Conservation (phyloP, 2,329 filamentous ascomycete genomes). For the Raffaelea deltoideospora region DNA sequence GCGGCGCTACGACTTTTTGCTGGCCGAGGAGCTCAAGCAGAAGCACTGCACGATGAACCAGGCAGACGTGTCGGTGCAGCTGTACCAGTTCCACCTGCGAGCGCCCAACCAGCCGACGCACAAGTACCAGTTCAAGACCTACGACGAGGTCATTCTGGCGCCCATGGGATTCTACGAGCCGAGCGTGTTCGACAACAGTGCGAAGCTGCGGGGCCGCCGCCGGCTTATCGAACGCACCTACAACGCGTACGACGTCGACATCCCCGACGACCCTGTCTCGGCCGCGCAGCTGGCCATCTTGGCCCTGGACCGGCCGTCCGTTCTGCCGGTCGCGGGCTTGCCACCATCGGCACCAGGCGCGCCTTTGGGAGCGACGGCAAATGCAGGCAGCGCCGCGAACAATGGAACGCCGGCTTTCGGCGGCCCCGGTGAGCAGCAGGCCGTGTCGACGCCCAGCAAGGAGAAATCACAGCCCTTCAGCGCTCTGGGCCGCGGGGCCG, state of each 20-base stretch:
- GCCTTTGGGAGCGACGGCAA: constrained; percentile 18
- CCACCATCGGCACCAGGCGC: constrained; percentile 25
- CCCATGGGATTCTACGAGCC: constrained; percentile 93
- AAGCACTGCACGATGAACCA: constrained; percentile 88
- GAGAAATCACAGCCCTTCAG: constrained; percentile 53
- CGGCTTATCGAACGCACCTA: constrained; percentile 77
- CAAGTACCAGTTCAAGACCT: constrained; percentile 93
- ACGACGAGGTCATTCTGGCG: constrained; percentile 89
- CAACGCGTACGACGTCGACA: constrained; percentile 80
- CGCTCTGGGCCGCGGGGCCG: constrained; percentile 55
- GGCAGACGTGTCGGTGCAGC: constrained; percentile 73
- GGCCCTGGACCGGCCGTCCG: constrained; percentile 42
- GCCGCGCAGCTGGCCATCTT: constrained; percentile 62
- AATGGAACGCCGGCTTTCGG: constrained; percentile 1
- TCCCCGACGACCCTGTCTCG: constrained; percentile 78
- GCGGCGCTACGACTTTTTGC: constrained; percentile 77
- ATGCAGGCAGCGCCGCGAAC: constrained; percentile 2
- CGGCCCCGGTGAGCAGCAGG: constrained; percentile 19
- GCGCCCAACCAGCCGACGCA: constrained; percentile 76
- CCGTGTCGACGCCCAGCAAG: constrained; percentile 45
- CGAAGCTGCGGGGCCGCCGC: constrained; percentile 65
- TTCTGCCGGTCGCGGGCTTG: constrained; percentile 25
- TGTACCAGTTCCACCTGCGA: constrained; percentile 80
- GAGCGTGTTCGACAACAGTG: constrained; percentile 65
- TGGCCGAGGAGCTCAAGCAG: constrained; percentile 91